A percentile compares a stretch with the other conserved stretches of the same genome.
These are phyloP conservation scores for Rhizophlyctis rosea DNA, from an alignment of 192 early-diverging fungal genomes.

Conservation along the genomic window DNA sequence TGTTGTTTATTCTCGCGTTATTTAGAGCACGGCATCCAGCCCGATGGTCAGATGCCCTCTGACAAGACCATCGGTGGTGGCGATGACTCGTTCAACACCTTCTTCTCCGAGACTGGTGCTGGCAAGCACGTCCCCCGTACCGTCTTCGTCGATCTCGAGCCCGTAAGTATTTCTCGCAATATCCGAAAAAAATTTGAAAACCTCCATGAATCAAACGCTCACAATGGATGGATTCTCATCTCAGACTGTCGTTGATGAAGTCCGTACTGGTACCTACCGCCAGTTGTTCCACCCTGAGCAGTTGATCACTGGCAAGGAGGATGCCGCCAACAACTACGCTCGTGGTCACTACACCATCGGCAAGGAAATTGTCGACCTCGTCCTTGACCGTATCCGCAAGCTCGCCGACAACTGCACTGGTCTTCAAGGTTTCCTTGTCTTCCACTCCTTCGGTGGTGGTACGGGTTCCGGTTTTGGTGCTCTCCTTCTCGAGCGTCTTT, in stretches of 20 bases:
- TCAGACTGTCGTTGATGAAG: constrained; percentile 92
- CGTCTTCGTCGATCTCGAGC: constrained; percentile 82
- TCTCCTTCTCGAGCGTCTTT: constrained; percentile 95
- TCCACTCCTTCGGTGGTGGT: constrained; percentile 99
- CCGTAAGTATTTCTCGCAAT: constrained; percentile 15
- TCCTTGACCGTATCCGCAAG: constrained; percentile 95
- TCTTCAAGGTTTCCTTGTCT: constrained; percentile 98
- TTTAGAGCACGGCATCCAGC: constrained; percentile 93
- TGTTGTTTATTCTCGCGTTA: too few relatives aligned
- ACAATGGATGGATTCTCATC: too few relatives aligned
- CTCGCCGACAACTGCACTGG: constrained; percentile 97
- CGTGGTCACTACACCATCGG: constrained; percentile 99
- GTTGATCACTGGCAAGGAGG: constrained; percentile 99
- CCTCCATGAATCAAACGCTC: too few relatives aligned
- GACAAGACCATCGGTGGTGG: constrained; percentile 74
- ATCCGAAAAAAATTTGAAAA: too few relatives aligned
- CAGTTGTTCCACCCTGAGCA: constrained; percentile 91
- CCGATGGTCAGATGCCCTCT: constrained; percentile 85
- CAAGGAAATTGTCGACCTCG: constrained; percentile 96
- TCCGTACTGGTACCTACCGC: constrained; percentile 97
- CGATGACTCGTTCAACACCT: constrained; percentile 96
- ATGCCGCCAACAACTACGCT: constrained; percentile 99
- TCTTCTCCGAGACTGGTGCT: constrained; percentile 98
- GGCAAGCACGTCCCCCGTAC: constrained; percentile 99
- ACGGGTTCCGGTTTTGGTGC: constrained; percentile 99